Conservation (phyloP, 495 filamentous ascomycete genomes). For the Rhizodiscina lignyota region DNA sequence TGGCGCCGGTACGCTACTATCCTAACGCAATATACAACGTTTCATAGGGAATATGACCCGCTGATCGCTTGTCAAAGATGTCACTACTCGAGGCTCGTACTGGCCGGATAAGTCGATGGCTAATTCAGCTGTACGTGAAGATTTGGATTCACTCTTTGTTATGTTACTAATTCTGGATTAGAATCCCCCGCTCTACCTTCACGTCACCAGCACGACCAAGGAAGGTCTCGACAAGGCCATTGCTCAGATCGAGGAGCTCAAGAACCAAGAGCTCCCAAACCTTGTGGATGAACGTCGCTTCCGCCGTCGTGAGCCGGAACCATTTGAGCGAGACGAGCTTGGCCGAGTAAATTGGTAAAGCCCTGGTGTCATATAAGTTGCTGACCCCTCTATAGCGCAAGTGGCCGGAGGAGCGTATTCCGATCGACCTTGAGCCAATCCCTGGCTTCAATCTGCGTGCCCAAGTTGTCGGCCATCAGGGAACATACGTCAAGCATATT, state of each 20-base stretch:
- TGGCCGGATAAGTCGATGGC: conserved; percentile 97
- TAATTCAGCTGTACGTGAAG: conserved; percentile 59
- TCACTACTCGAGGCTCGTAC: conserved; percentile 91
- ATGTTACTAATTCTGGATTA: conserved; percentile 18
- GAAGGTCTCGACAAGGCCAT: conserved; percentile 81
- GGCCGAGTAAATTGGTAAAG: conserved; percentile 46
- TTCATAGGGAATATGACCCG: conserved; percentile 27
- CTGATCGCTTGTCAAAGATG: conserved; percentile 50
- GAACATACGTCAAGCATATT: conserved; percentile 92
- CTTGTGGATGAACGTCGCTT: conserved; percentile 92
- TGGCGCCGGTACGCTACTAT: conserved; percentile 90
- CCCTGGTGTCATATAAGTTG: conserved; percentile 19
- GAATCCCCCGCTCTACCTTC: conserved; percentile 89
- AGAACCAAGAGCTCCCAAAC: conserved; percentile 91
- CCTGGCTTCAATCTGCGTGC: conserved; percentile 94
- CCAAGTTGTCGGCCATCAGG: conserved; percentile 85
- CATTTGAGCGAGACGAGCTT: conserved; percentile 86
- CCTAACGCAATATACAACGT: conserved; percentile 29
- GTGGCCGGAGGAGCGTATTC: conserved; percentile 95
- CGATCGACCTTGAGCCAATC: conserved; percentile 75
- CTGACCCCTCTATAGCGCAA: conserved; percentile 52
- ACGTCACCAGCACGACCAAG: conserved; percentile 86
- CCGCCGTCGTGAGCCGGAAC: conserved; percentile 71
- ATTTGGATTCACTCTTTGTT: conserved; percentile 2
- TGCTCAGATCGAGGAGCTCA: conserved; percentile 73